phyloP scores from a whole-genome alignment of 2,329 filamentous ascomycete genomes.

The Fusarium redolens region DNA sequence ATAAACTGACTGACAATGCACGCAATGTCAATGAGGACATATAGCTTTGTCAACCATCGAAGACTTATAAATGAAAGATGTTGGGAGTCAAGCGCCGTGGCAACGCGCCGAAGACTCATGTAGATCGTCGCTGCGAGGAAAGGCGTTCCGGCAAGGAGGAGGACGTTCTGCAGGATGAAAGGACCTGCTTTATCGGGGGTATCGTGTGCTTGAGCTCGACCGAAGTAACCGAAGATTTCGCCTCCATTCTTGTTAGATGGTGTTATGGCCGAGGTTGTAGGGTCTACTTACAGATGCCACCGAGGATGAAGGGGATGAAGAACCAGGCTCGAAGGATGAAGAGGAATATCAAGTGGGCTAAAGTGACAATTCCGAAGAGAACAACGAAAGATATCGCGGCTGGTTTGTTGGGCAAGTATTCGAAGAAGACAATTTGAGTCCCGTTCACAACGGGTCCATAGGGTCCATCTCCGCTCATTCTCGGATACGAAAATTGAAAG shows the following conservation, averaged over 20 bases:
- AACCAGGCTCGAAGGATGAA: conserved; percentile 13
- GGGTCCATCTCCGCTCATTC: conserved; percentile 7
- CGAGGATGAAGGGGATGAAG: conserved; percentile 16
- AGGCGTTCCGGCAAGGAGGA: conserved; percentile 13
- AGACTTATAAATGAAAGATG: conserved; percentile 4
- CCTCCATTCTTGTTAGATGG: not conserved
- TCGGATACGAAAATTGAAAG: not conserved
- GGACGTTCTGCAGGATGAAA: conserved; percentile 9
- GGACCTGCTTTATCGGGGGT: not conserved
- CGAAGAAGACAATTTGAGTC: conserved; percentile 17
- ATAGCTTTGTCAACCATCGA: conserved; percentile 10
- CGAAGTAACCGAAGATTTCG: conserved; percentile 10
- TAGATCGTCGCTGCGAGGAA: conserved; percentile 29
- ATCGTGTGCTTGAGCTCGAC: not conserved
- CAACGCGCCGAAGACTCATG: conserved; percentile 14
- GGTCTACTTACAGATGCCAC: conserved; percentile 9
- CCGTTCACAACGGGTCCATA: conserved; percentile 10
- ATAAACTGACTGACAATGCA: conserved; percentile 13
- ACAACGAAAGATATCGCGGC: not conserved
- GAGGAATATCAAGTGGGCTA: not conserved
- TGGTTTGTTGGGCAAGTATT: conserved; percentile 12
- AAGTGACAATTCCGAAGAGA: not conserved
- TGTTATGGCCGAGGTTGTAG: rapidly evolving
- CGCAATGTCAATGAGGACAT: not conserved
- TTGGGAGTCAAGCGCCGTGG: conserved; percentile 5